A percentile compares a stretch with the other conserved stretches of the same genome.
phyloP scores from a whole-genome alignment of 805 yeast genomes.

The Kazachstania taianensis region DNA sequence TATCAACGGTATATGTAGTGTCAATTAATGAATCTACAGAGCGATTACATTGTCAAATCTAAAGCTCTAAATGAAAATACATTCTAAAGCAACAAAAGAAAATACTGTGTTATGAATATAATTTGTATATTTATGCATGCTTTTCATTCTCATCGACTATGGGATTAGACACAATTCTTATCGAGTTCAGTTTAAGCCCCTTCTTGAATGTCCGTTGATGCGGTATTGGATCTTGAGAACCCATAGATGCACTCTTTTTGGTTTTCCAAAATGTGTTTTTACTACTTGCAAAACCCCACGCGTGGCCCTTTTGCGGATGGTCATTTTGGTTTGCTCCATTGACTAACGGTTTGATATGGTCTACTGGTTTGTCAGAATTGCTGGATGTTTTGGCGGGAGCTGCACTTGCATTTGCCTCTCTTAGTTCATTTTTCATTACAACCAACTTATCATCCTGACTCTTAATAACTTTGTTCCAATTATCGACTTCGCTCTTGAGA shows the following conservation, averaged over 20 bases:
- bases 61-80: too few relatives aligned
- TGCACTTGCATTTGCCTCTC: not conserved
- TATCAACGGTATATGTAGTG: too few relatives aligned
- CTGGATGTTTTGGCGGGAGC: not conserved
- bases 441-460: constrained; percentile 11
- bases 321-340: not conserved
- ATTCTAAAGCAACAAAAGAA: too few relatives aligned
- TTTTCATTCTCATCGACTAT: too few relatives aligned
- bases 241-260: constrained; percentile 7
- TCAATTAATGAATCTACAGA: too few relatives aligned
- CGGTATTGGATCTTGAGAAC: not conserved
- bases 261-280: constrained; percentile 7
- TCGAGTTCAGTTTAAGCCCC: constrained; percentile 18
- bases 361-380: not conserved
- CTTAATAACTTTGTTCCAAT: constrained; percentile 9
- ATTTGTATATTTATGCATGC: too few relatives aligned
- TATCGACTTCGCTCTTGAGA: constrained; percentile 12
- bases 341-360: not conserved
- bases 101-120: too few relatives aligned
- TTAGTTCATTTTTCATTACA: constrained; percentile 9
- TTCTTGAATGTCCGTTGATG: constrained; percentile 11
- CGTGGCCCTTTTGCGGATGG: too few relatives aligned
- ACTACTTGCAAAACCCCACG: constrained; percentile 3
- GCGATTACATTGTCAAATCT: too few relatives aligned
- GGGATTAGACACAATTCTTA: constrained; percentile 8